A percentile compares a stretch with the other conserved stretches of the same genome.
phyloP scores from a whole-genome alignment of 129 eudicot genomes.

The Flaveria ramosissima region DNA sequence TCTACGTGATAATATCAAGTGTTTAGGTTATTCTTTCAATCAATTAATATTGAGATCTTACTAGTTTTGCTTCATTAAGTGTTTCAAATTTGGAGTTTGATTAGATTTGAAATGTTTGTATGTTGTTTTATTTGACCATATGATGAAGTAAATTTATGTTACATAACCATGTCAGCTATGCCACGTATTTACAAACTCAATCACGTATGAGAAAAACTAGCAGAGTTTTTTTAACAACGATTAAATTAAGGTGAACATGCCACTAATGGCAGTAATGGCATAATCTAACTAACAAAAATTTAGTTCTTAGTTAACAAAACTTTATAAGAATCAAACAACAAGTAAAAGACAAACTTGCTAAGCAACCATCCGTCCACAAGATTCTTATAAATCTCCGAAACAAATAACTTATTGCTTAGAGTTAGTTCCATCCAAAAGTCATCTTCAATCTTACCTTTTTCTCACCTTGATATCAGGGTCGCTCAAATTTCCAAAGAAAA shows the following conservation, averaged over 20 bases:
- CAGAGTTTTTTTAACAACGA: too few relatives aligned
- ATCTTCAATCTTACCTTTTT: background rate
- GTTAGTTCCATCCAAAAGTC: background rate
- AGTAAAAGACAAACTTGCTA: background rate
- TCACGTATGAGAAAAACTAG: too few relatives aligned
- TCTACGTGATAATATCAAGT: background rate
- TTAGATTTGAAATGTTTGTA: background rate
- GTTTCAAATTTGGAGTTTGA: background rate
- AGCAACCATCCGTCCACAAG: background rate
- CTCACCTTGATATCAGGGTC: background rate
- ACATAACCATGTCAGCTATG: background rate
- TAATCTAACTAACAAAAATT: background rate
- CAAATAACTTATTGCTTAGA: background rate
- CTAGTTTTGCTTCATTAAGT: background rate
- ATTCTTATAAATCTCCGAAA: background rate
- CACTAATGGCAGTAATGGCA: background rate
- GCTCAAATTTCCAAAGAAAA: background rate
- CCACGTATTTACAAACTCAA: background rate
- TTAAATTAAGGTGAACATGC: background rate
- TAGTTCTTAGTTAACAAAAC: background rate
- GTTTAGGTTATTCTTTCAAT: background rate
- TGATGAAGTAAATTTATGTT: background rate
- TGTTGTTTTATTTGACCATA: background rate
- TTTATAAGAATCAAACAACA: background rate
- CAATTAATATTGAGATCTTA: background rate